phyloP scores from a whole-genome alignment of 345 rosid species.

The Populus euphratica region DNA sequence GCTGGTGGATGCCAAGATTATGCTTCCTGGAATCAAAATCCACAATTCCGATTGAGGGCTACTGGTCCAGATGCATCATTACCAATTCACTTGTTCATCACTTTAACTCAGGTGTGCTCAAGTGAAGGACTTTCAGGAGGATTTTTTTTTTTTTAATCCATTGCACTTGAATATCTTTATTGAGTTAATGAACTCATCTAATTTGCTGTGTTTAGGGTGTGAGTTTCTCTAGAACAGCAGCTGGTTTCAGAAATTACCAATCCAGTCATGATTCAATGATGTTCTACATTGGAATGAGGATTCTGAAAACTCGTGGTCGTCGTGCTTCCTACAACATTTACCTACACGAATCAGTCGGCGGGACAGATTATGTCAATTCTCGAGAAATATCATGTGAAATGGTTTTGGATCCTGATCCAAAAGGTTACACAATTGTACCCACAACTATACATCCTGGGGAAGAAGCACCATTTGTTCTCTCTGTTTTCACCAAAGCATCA shows the following conservation, averaged over 20 bases:
- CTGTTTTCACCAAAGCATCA: constrained; percentile 92
- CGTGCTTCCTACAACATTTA: constrained; percentile 95
- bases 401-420: constrained; percentile 99
- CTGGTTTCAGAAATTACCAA: constrained; percentile 92
- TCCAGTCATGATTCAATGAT: constrained; percentile 89
- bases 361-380: constrained; percentile 99
- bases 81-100: constrained; percentile 91
- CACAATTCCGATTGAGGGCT: constrained; percentile 90
- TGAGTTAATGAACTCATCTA: neutral
- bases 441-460: constrained; percentile 99
- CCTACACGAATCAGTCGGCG: constrained; percentile 98
- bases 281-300: constrained; percentile 98
- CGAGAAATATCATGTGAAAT: constrained; percentile 99
- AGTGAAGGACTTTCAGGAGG: constrained; percentile 17
- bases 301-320: constrained; percentile 93
- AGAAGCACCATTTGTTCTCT: constrained; percentile 98
- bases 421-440: constrained; percentile 98
- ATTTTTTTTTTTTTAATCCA: neutral
- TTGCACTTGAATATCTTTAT: neutral
- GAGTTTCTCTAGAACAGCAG: constrained; percentile 90
- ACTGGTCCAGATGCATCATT: constrained; percentile 81
- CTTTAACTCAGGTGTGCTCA: constrained; percentile 83
- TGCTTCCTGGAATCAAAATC: constrained; percentile 98
- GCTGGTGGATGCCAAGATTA: constrained; percentile 99
- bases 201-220: constrained; percentile 62